Conservation (phyloP, 768 basidiomycete species). For the Coprinellus micaceus region DNA sequence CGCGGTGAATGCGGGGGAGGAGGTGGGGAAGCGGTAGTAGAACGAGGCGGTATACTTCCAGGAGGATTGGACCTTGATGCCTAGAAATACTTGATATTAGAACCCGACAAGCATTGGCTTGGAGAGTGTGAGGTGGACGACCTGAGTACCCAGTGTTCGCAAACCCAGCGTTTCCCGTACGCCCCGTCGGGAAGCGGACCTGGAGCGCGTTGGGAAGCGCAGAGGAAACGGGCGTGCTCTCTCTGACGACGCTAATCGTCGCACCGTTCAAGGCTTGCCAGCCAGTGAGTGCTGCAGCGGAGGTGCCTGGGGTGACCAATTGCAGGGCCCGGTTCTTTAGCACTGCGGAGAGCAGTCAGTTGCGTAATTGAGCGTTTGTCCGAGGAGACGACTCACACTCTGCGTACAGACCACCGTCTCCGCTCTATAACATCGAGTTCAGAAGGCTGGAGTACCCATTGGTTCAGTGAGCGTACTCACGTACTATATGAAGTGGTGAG, state of each 20-base stretch:
- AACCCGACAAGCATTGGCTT: not conserved
- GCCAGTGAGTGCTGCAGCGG: constrained; percentile 42
- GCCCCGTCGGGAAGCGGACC: constrained; percentile 39
- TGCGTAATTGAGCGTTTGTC: not conserved
- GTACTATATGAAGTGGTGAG: constrained; percentile 21
- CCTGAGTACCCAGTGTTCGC: constrained; percentile 59
- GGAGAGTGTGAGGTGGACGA: constrained; percentile 18
- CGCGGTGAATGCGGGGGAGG: constrained; percentile 36
- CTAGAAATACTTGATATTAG: constrained; percentile 19
- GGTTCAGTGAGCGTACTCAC: constrained; percentile 2
- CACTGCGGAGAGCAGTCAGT: constrained; percentile 30
- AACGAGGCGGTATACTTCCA: constrained; percentile 60
- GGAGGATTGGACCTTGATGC: constrained; percentile 50
- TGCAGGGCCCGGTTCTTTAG: constrained; percentile 71
- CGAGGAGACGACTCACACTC: constrained; percentile 39
- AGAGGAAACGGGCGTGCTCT: constrained; percentile 48
- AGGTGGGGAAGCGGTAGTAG: constrained; percentile 49
- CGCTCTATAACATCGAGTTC: constrained; percentile 41
- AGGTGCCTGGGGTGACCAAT: constrained; percentile 42
- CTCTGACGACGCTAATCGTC: constrained; percentile 48
- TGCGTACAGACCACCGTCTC: constrained; percentile 66
- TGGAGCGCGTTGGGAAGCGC: constrained; percentile 63
- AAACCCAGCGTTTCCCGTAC: constrained; percentile 44
- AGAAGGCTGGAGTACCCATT: not conserved
- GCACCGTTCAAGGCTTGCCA: constrained; percentile 51